Percentiles rank a stretch among this genome's conserved stretches.
phyloP scores from a whole-genome alignment of 1,139 yeast genomes.

The Suhomyces atakaporum region DNA sequence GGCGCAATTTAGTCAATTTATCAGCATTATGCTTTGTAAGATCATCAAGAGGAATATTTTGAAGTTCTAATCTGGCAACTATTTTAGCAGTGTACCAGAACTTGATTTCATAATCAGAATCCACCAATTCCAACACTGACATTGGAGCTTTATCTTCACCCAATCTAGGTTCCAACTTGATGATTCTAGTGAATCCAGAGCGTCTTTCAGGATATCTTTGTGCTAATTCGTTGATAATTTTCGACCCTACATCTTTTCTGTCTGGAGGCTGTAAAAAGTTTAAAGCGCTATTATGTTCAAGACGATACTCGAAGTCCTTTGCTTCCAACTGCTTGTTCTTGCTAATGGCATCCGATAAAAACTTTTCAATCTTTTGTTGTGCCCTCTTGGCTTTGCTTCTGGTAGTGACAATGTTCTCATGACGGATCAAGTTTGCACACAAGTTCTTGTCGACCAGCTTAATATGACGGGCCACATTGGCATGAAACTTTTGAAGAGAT shows the following conservation, averaged over 20 bases:
- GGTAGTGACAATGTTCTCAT: constrained; percentile 49
- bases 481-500: constrained; percentile 44
- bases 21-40: constrained; percentile 59
- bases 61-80: constrained; percentile 76
- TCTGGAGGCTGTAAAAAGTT: constrained; percentile 46
- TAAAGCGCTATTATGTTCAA: constrained; percentile 27
- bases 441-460: constrained; percentile 50
- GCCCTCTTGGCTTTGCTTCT: constrained; percentile 50
- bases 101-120: constrained; percentile 68
- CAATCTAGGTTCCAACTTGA: constrained; percentile 80
- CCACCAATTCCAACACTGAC: constrained; percentile 86
- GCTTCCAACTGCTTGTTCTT: constrained; percentile 17
- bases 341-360: constrained; percentile 35
- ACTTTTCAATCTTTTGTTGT: constrained; percentile 45
- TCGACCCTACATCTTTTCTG: constrained; percentile 46
- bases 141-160: constrained; percentile 90
- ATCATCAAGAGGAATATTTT: constrained; percentile 61
- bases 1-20: constrained; percentile 49
- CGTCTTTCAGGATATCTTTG: constrained; percentile 62
- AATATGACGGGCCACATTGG: constrained; percentile 47
- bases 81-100: constrained; percentile 77
- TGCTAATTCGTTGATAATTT: constrained; percentile 64
- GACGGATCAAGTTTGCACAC: constrained; percentile 48
- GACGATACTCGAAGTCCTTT: constrained; percentile 23
- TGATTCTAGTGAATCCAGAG: constrained; percentile 86